phyloP scores from a whole-genome alignment of 2,329 filamentous ascomycete genomes.

The Xylaria sp. region DNA sequence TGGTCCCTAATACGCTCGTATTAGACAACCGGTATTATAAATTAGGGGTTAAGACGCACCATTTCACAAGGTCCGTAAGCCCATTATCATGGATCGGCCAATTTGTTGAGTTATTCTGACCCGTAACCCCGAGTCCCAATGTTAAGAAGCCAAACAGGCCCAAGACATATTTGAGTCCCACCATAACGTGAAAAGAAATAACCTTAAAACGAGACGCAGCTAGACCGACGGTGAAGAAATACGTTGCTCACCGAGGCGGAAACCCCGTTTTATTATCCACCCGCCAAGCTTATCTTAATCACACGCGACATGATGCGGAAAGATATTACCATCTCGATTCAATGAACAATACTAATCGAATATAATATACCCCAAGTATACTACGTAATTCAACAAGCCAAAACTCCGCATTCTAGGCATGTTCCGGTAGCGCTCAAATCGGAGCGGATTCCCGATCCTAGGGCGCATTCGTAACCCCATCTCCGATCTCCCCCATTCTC shows the following conservation, averaged over 20 bases:
- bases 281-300: background rate
- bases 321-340: background rate
- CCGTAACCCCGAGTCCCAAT: background rate
- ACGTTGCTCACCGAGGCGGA: constrained; percentile 6
- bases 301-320: background rate
- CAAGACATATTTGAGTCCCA: constrained; percentile 10
- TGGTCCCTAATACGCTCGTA: constrained; percentile 51
- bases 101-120: constrained; percentile 1
- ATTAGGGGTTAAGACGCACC: constrained; percentile 37
- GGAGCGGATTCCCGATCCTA: background rate
- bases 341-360: background rate
- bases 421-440: background rate
- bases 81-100: constrained; percentile 51
- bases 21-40: constrained; percentile 8
- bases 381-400: too few species aligned
- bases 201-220: background rate
- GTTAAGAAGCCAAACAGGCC: constrained; percentile 17
- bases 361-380: too few species aligned
- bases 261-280: constrained; percentile 7
- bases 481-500: background rate
- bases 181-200: background rate
- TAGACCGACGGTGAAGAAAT: background rate
- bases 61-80: constrained; percentile 50
- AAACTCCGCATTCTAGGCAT: background rate
- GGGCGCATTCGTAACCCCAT: background rate